Conservation (phyloP, 2,329 filamentous ascomycete genomes). For the Beauveria sp. region DNA sequence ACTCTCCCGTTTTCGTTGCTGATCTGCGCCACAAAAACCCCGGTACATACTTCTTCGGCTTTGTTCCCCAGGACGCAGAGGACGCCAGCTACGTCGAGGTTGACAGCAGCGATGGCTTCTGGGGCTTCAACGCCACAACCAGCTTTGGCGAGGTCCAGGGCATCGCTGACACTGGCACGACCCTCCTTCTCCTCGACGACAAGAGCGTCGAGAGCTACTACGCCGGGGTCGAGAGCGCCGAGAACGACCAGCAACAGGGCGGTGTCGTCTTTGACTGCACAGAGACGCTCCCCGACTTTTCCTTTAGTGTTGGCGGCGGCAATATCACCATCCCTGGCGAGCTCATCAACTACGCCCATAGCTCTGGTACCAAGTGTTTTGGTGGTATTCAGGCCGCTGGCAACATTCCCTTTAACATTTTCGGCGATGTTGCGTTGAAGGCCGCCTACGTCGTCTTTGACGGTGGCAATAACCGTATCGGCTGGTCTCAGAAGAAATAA, state of each 20-base stretch:
- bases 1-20: conserved; percentile 54
- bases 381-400: conserved; percentile 57
- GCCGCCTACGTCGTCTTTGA: conserved; percentile 53
- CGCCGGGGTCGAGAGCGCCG: conserved; percentile 44
- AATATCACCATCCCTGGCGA: conserved; percentile 48
- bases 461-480: conserved; percentile 43
- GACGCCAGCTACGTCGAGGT: conserved; percentile 53
- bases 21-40: conserved; percentile 56
- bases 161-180: conserved; percentile 54
- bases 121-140: conserved; percentile 31
- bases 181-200: conserved; percentile 54
- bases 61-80: conserved; percentile 48
- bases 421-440: conserved; percentile 55
- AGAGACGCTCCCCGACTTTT: conserved; percentile 36
- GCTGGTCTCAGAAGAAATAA: conserved; percentile 17
- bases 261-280: conserved; percentile 39
- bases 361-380: conserved; percentile 51
- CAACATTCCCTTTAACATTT: conserved; percentile 44
- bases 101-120: conserved; percentile 57
- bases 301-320: conserved; percentile 48
- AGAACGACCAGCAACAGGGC: conserved; percentile 21
- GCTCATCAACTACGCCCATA: conserved; percentile 47
- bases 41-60: conserved; percentile 54
- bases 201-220: conserved; percentile 42
- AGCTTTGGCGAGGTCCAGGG: conserved; percentile 28